Percentiles rank a stretch among this genome's conserved stretches.
These are phyloP conservation scores for Phytophthora hibernalis DNA, from an alignment of 352 stramenopile genomes.

Conservation along the genomic window DNA sequence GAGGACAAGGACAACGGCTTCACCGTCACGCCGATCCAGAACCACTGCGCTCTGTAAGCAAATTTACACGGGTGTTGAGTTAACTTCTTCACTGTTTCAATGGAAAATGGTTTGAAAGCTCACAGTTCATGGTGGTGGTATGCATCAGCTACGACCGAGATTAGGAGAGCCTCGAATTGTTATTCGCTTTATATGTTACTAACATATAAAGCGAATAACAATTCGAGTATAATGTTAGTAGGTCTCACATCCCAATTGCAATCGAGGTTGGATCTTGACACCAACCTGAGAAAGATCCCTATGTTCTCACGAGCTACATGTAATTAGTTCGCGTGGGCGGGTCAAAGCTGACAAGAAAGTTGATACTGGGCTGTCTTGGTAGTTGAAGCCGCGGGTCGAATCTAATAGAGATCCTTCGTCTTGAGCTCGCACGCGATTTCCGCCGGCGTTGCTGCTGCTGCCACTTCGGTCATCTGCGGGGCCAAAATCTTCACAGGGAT, in stretches of 20 bases:
- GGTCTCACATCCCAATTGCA: too few species aligned
- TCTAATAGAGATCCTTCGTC: slow-evolving; percentile 7
- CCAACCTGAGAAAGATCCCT: slow-evolving; percentile 27
- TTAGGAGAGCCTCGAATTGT: too few species aligned
- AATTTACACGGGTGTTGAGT: not conserved
- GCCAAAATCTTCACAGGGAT: slow-evolving; percentile 36
- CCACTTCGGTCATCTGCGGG: slow-evolving; percentile 2
- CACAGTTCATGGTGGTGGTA: too few species aligned
- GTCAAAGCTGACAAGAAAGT: too few species aligned
- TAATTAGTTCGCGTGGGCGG: not conserved
- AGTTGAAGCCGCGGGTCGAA: slow-evolving; percentile 6
- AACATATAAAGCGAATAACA: too few species aligned
- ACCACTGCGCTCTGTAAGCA: slow-evolving; percentile 55
- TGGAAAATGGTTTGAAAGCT: slow-evolving; percentile 12
- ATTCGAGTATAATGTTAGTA: too few species aligned
- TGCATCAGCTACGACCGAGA: too few species aligned
- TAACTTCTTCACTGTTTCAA: slow-evolving; percentile 4
- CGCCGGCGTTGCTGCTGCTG: slow-evolving; percentile 7
- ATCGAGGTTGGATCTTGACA: slow-evolving; percentile 15
- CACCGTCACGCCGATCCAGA: slow-evolving; percentile 49
- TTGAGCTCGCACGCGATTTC: slow-evolving; percentile 12
- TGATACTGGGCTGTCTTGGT: not conserved
- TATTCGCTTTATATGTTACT: too few species aligned
- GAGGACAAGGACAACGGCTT: slow-evolving; percentile 56
- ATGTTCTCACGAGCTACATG: not conserved